Evolutionary conservation across 148 eudicot species (phyloP).

Genomic region (Fagopyrum homotropicum): DNA sequence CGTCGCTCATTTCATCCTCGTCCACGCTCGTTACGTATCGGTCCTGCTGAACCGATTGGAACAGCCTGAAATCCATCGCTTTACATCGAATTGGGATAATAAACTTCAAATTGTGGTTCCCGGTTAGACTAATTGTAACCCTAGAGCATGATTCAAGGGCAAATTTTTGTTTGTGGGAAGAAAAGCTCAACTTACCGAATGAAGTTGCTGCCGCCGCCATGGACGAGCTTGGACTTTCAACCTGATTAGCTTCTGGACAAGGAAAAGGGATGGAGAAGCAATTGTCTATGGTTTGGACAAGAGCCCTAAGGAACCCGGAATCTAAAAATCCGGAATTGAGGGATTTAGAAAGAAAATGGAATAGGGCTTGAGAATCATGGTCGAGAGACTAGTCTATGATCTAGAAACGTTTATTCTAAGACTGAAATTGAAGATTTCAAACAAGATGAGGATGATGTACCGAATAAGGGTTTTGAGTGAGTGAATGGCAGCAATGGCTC

Average conservation of each 20-base stretch:
- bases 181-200: background rate
- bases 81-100: conserved; percentile 25
- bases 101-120: conserved; percentile 20
- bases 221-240: background rate
- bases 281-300: background rate
- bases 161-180: conserved; percentile 6
- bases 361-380: background rate
- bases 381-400: background rate
- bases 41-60: conserved; percentile 68
- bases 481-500: conserved; percentile 10
- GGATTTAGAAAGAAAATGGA: background rate
- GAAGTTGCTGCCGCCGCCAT: conserved; percentile 12
- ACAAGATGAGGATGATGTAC: background rate
- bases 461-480: background rate
- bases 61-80: conserved; percentile 28
- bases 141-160: conserved; percentile 27
- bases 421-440: background rate
- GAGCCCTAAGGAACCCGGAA: background rate
- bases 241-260: background rate
- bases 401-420: background rate
- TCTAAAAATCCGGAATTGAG: background rate
- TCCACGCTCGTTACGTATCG: conserved; percentile 53
- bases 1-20: conserved; percentile 77
- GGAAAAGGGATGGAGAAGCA: background rate
- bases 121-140: conserved; percentile 18